Evolutionary conservation across 805 yeast species (phyloP), one percentile per base, ranked within the genome.

Genomic region (Yamadazyma sp.): DNA sequence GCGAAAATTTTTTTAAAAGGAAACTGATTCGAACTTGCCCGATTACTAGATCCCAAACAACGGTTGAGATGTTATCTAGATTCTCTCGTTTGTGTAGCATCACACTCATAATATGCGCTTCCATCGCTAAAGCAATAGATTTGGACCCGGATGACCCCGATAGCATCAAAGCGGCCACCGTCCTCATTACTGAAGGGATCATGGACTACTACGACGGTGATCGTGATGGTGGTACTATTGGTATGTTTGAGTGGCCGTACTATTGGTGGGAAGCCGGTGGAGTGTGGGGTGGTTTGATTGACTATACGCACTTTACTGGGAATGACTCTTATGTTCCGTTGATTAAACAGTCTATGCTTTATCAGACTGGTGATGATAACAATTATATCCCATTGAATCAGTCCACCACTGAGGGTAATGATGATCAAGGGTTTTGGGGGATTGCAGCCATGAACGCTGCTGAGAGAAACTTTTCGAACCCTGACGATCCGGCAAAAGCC

Each of bases 261-360:
- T 91, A 91, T 71, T 91, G 98, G 99, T 90, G 97, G 97, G 88
- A 89, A 65, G 95, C 97, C 7, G 98, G 98, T 48, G 95, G 90
- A 44, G 96, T 91, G 2, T 88, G 89, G 86, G 95, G 96, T 6
- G 71, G 84, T 13, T 67, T 91, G 73, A 55, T 91, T 29, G 96
- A 89, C 58, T 83, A 84, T 60, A 73, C 87, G 65, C 80, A 57
- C 48, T 82, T 71, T 56, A 77, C 86, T 58, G 75, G 82, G 25
- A 84, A 90, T 57, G 75, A 73, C 46, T 77, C 90, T 1, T 85
- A 78, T 50, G 82, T 74, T 29, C 69, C 71, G 9, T 40, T 73
- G 24, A 72, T 87, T 38, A 71, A 75, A 50, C 66, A 72, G 24
- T 84, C 95, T 3, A 58, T 91, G 50, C 54, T 76, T 35, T 80